phyloP scores from a whole-genome alignment of 805 yeast genomes.

The Wickerhamomyces subpelliculosus region DNA sequence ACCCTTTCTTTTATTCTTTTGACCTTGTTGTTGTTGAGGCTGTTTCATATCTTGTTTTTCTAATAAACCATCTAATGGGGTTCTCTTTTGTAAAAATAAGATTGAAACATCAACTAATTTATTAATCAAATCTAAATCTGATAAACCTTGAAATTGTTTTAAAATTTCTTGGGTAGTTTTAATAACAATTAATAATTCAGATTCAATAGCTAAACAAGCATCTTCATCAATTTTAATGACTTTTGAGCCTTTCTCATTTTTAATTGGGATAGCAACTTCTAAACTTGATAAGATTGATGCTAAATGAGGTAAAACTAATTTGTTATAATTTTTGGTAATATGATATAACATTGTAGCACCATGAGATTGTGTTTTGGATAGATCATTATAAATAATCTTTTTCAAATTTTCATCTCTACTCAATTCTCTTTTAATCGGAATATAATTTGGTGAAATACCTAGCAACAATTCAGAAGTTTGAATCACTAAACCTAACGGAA shows the following conservation, averaged over 20 bases:
- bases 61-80: conserved; percentile 22
- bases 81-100: conserved; percentile 27
- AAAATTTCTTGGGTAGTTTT: conserved; percentile 20
- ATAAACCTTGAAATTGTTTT: conserved; percentile 30
- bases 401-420: conserved; percentile 48
- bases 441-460: conserved; percentile 47
- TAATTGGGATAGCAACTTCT: conserved; percentile 55
- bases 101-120: conserved; percentile 55
- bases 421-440: conserved; percentile 48
- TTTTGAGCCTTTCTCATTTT: conserved; percentile 30
- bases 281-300: conserved; percentile 43
- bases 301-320: conserved; percentile 38
- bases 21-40: conserved; percentile 8
- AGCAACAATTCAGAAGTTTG: conserved; percentile 46
- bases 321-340: conserved; percentile 23
- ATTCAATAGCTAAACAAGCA: conserved; percentile 23
- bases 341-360: conserved; percentile 37
- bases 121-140: conserved; percentile 45
- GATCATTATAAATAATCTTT: conserved; percentile 34
- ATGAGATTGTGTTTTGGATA: conserved; percentile 36
- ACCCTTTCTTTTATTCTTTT: conserved; percentile 32
- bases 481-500: conserved; percentile 58
- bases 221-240: conserved; percentile 32
- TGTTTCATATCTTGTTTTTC: conserved; percentile 20
- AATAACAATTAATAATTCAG: conserved; percentile 27